Base-by-base conservation (phyloP, 1,284 basidiomycete genomes). In the Ganoderma sp. region DNA sequence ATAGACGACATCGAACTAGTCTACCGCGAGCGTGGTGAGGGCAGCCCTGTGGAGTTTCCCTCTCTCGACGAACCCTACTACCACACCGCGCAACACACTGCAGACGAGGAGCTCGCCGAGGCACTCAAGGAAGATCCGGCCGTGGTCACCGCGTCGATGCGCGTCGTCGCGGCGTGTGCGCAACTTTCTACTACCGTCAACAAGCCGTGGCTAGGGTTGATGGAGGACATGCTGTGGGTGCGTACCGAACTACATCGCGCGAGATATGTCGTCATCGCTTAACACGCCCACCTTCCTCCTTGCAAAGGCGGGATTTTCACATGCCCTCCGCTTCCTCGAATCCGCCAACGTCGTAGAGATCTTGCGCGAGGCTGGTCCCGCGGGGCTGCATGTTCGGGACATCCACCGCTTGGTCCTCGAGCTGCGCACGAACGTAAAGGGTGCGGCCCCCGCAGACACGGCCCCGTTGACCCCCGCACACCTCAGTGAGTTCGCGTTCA, bases 1-100 rank as follows among this genome's bases (percentile, higher is more conserved):
- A 79, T 92, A 69, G 84, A 88, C 78, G 88, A 91, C 73, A 89
- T 92, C 37, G 86, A 91, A 76, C 81, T 81, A 50, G 79, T 89
- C 67, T 92, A 90, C 76, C 76, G 76, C 14, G 70, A 67, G 45
- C 67, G 58, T 22, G 45, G 63, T 7, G 58, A 12, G 41, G 61
- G 12, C 28, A 19, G 8, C 28, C 52, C 52, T 17, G 73, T 87
- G 39, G 88, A 90, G 73, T 90, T 89, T 71, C 89, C 90, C 7
- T 84, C 85, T 14, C 80, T 90, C 25, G 84, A 89, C 70, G 73
- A 75, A 7, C 82, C 86, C 4, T 84, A 80, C 73, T 81, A 84
- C 63, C 74, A 83, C 8, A 75, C 74, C n/a, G 84, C 84, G 3
- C 9, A 61, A 50, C 71, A 70, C 25, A 60, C 63, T 0, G 39